phyloP scores from a whole-genome alignment of 2,329 filamentous ascomycete species.

The Pestalotiopsis sp. region DNA sequence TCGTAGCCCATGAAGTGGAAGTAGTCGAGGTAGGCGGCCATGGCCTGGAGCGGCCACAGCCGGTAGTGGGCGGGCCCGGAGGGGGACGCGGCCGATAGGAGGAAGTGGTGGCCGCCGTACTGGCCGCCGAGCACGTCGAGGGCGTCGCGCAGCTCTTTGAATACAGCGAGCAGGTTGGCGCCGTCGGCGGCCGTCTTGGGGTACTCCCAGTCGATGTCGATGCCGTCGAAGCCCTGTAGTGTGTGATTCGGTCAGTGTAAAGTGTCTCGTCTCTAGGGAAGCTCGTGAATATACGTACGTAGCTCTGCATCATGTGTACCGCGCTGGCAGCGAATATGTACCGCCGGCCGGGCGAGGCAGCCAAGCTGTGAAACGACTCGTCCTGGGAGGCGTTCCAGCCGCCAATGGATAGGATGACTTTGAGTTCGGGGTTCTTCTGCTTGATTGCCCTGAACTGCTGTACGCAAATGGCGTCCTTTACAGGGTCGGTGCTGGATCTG shows the following conservation, averaged over 20 bases:
- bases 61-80: not conserved
- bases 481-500: not conserved
- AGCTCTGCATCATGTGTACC: constrained; percentile 2
- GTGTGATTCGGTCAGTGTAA: not conserved
- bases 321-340: not conserved
- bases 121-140: not conserved
- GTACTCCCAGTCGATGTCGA: constrained; percentile 4
- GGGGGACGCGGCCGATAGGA: not conserved
- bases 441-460: not conserved
- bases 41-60: not conserved
- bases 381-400: not conserved
- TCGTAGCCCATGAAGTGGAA: constrained; percentile 7
- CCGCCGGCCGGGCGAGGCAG: not conserved
- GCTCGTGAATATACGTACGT: not conserved
- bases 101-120: not conserved
- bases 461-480: not conserved
- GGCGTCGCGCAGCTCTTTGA: not conserved
- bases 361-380: not conserved
- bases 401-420: constrained; percentile 2
- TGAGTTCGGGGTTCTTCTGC: not conserved
- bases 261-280: rapidly evolving
- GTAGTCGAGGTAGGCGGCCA: not conserved
- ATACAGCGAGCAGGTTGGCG: not conserved
- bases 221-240: not conserved
- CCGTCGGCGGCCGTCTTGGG: not conserved